phyloP scores from a whole-genome alignment of 164 flowering plant genomes.

The Saururus chinensis region DNA sequence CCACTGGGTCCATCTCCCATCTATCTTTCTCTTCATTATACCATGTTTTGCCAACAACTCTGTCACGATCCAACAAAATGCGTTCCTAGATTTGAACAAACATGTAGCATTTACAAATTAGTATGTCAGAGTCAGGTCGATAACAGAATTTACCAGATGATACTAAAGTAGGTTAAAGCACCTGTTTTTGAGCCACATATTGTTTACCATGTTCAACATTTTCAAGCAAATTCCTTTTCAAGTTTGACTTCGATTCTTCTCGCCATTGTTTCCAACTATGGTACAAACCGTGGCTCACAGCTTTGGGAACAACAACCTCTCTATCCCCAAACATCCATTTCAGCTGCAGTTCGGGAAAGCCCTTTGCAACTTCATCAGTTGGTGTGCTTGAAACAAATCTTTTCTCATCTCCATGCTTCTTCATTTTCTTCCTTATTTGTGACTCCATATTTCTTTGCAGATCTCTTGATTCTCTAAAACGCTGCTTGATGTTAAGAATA shows the following conservation, averaged over 20 bases:
- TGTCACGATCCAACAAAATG: conserved; percentile 72
- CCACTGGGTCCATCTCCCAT: conserved; percentile 91
- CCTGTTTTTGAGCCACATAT: conserved; percentile 72
- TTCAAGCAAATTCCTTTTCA: conserved; percentile 55
- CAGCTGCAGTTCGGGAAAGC: conserved; percentile 71
- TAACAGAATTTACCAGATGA: not conserved
- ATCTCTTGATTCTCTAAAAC: conserved; percentile 51
- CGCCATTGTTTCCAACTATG: conserved; percentile 97
- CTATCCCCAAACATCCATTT: conserved; percentile 91
- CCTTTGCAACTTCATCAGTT: conserved; percentile 66
- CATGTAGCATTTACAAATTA: not conserved
- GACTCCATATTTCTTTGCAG: conserved; percentile 58
- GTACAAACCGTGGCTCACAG: conserved; percentile 42
- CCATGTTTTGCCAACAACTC: conserved; percentile 74
- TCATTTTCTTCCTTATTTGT: conserved; percentile 48
- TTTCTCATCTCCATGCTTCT: conserved; percentile 61
- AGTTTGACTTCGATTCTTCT: conserved; percentile 67
- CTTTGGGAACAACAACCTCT: conserved; percentile 80
- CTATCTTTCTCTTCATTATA: conserved; percentile 57
- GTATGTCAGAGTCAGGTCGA: not conserved
- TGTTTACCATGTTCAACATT: conserved; percentile 63
- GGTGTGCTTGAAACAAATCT: conserved; percentile 53
- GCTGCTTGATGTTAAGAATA: conserved; percentile 38
- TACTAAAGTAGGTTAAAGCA: conserved; percentile 12
- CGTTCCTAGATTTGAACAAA: conserved; percentile 62